Evolutionary conservation across 2,329 filamentous ascomycete species (phyloP), one percentile per base, ranked within the genome.

Genomic region (Dactylellina cionopaga): DNA sequence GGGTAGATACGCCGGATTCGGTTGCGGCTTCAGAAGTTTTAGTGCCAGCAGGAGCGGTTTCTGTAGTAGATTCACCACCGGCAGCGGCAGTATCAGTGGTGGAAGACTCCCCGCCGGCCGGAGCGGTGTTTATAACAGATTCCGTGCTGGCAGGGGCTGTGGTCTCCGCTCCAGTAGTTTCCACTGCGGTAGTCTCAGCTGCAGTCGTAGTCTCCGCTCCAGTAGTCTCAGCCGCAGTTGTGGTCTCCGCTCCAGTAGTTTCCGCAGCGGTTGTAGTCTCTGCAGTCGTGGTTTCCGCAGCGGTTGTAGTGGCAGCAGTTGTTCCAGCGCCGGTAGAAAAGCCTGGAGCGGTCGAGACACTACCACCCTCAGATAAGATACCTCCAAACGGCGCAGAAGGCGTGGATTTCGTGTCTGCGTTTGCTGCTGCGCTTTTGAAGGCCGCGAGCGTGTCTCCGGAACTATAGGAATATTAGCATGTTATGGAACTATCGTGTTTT

Each of bases 311-410:
- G 19, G 43, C 25, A 2, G 27, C n/a, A 6, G 52, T 33, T 6
- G 52, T 39, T 19, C 31, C 3, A 10, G 29, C 5, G 2, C 15
- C 31, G 17, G 25, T 15, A 9, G 47, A n/a, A 22, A 43, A 31
- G n/a, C 64, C 64, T 9, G 55, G 64, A 1, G 65, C 65, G 15
- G 65, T 70, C 7, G 65, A 62, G 5, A 47, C 29, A 13, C 39
- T 10, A 2, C 65, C 65, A 25, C 65, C 65, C 2, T 35, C 56
- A 5, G 65, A 70, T 6, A 70, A 41, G 3, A 70, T 49, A 11
- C 65, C 65, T 15, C 65, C 65, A 13, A 27, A 62, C 24, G 43
- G 33, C 3, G 22, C 51, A 3, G 55, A 37, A 5, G 65, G 65
- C 6, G 24, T 47, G 10, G 55, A 31, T 29, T 25, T 44, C 1